Percentiles rank a stretch among this genome's conserved stretches.
Evolutionary conservation across 2,329 filamentous ascomycete genomes (phyloP).

Genomic region (Cadophora malorum): DNA sequence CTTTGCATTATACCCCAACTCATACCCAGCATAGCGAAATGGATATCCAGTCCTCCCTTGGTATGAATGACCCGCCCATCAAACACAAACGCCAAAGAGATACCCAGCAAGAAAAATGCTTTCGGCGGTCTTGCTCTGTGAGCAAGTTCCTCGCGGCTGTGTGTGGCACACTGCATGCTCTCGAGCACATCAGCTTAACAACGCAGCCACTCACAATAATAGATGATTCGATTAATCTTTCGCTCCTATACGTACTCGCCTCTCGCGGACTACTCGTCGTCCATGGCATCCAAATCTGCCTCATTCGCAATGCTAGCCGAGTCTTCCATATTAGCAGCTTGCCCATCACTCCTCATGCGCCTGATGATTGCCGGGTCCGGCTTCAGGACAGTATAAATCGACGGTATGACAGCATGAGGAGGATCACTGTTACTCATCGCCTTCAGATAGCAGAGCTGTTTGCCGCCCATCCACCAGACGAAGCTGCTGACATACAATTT

Average conservation of each 20-base stretch:
- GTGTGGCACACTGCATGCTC: too few species aligned
- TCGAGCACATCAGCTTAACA: background rate
- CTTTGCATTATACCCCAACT: background rate
- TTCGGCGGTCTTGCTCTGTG: background rate
- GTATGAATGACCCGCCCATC: background rate
- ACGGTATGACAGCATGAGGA: constrained; percentile 1
- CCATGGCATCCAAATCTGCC: constrained; percentile 17
- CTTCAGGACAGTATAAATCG: constrained; percentile 20
- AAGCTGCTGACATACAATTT: constrained; percentile 11
- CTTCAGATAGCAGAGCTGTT: constrained; percentile 19
- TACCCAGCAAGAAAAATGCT: background rate
- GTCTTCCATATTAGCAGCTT: constrained; percentile 15
- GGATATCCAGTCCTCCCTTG: background rate
- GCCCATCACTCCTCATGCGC: constrained; percentile 15
- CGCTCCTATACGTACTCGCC: too few species aligned
- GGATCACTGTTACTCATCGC: constrained; percentile 10
- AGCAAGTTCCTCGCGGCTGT: background rate
- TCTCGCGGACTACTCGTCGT: constrained; percentile 16
- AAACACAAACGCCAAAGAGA: constrained; percentile 1
- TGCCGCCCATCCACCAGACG: constrained; percentile 26
- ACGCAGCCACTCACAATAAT: background rate
- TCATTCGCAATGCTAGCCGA: constrained; percentile 20
- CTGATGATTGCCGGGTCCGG: constrained; percentile 15
- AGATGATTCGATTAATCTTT: constrained; percentile 18
- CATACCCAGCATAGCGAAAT: background rate